Conservation (phyloP, 306 rosid genomes). For the Corylus americana region DNA sequence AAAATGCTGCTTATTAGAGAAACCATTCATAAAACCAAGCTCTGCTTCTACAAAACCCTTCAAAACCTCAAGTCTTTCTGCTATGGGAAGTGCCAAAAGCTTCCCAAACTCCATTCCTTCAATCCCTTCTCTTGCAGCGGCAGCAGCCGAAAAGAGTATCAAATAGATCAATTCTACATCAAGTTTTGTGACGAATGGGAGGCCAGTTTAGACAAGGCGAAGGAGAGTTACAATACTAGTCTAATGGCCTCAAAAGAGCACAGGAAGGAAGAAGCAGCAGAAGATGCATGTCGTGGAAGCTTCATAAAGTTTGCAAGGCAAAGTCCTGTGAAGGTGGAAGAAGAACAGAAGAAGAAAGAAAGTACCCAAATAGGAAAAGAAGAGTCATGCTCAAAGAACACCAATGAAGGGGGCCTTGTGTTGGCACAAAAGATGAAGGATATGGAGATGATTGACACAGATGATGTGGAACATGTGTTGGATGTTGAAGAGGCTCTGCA, state of each 20-base stretch:
- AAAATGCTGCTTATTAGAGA: slow-evolving; percentile 68
- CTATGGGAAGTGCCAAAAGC: slow-evolving; percentile 60
- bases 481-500: slow-evolving; percentile 94
- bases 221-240: slow-evolving; percentile 29
- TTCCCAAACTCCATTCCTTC: slow-evolving; percentile 64
- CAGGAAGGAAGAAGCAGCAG: slow-evolving; percentile 35
- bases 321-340: slow-evolving; percentile 37
- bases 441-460: slow-evolving; percentile 66
- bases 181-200: slow-evolving; percentile 75
- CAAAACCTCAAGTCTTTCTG: slow-evolving; percentile 51
- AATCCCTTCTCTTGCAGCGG: slow-evolving; percentile 41
- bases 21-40: slow-evolving; percentile 53
- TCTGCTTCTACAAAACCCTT: slow-evolving; percentile 49
- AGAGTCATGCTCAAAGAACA: slow-evolving; percentile 30
- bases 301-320: slow-evolving; percentile 25
- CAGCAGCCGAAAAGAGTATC: slow-evolving; percentile 40
- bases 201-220: slow-evolving; percentile 43
- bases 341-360: slow-evolving; percentile 45
- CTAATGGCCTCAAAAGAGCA: slow-evolving; percentile 31
- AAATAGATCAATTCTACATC: slow-evolving; percentile 51
- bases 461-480: slow-evolving; percentile 75
- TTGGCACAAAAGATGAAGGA: slow-evolving; percentile 78
- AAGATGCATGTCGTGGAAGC: slow-evolving; percentile 34
- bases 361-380: slow-evolving; percentile 39
- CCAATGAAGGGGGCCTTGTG: slow-evolving; percentile 27